These are phyloP conservation scores for Ophiocordyceps robertsii DNA, from an alignment of 2,329 filamentous ascomycete species.

Conservation along the genomic window DNA sequence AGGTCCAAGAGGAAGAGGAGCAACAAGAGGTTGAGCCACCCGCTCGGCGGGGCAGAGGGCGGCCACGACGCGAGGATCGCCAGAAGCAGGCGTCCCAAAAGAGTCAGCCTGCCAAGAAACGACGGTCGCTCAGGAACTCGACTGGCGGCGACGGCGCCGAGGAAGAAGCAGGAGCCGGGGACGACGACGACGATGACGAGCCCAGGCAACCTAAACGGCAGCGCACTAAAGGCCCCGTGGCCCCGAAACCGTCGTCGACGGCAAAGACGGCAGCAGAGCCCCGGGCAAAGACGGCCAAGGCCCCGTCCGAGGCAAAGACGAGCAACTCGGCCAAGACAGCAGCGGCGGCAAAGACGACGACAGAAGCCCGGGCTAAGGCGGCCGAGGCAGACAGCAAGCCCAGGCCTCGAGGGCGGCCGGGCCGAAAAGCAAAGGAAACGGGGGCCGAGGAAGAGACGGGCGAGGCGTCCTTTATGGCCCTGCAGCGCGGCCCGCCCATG, in stretches of 20 bases:
- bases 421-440: slow-evolving; percentile 22
- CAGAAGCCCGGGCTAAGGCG: slow-evolving; percentile 2
- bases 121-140: slow-evolving; percentile 3
- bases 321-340: slow-evolving; percentile 5
- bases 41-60: slow-evolving; percentile 5
- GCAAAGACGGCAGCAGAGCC: slow-evolving; percentile 3
- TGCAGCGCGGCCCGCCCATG: slow-evolving; percentile 41
- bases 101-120: slow-evolving; percentile 2
- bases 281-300: slow-evolving; percentile 2
- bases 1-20: slow-evolving; percentile 11
- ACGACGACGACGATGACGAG: slow-evolving; percentile 10
- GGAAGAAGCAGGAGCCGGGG: slow-evolving; percentile 5
- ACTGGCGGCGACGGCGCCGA: slow-evolving; percentile 1
- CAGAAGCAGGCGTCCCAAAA: background rate
- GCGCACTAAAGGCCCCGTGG: slow-evolving; percentile 10
- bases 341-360: slow-evolving; percentile 4
- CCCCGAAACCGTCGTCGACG: slow-evolving; percentile 9
- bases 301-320: background rate
- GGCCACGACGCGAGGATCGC: slow-evolving; percentile 5
- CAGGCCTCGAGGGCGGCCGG: slow-evolving; percentile 11
- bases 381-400: slow-evolving; percentile 4
- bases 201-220: slow-evolving; percentile 12
- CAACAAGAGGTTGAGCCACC: no score
- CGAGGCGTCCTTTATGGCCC: slow-evolving; percentile 32
- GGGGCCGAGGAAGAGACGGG: slow-evolving; percentile 26